phyloP scores from a whole-genome alignment of 768 basidiomycete genomes.

The Terana coerulea region DNA sequence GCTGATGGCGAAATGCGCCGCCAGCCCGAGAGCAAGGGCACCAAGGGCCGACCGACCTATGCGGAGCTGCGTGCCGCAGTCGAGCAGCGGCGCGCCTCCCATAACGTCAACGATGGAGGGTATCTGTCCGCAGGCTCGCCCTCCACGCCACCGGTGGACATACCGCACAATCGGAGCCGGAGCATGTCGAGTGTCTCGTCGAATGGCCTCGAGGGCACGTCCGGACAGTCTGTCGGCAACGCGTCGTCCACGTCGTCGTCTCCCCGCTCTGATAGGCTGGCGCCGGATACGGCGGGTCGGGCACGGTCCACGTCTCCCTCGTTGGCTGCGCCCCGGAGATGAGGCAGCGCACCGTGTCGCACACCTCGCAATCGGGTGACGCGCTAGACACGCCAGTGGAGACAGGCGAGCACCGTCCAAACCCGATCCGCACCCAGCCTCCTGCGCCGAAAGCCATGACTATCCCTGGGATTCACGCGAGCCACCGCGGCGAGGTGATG shows the following conservation, averaged over 20 bases:
- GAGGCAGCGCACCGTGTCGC: constrained; percentile 31
- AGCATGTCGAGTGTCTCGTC: constrained; percentile 27
- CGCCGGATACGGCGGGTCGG: neutral
- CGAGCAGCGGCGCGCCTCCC: constrained; percentile 45
- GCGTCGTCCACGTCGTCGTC: constrained; percentile 24
- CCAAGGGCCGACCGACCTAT: constrained; percentile 54
- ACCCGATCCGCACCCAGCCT: constrained; percentile 72
- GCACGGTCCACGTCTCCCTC: constrained; percentile 8
- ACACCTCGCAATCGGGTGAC: constrained; percentile 13
- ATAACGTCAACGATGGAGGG: constrained; percentile 3
- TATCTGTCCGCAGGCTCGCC: constrained; percentile 17
- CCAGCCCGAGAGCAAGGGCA: constrained; percentile 24
- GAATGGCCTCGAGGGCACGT: constrained; percentile 16
- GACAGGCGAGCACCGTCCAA: constrained; percentile 30
- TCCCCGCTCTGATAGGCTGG: constrained; percentile 12
- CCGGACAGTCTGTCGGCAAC: constrained; percentile 22
- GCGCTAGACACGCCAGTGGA: constrained; percentile 20
- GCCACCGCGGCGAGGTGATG: constrained; percentile 82
- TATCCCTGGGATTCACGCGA: constrained; percentile 84
- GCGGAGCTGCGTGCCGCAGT: constrained; percentile 78
- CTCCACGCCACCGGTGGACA: constrained; percentile 30
- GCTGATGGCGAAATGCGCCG: constrained; percentile 28
- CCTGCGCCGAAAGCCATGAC: constrained; percentile 74
- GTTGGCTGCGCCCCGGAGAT: constrained; percentile 17
- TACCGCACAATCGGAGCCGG: no score